Evolutionary conservation across 257 asterid species (phyloP), one percentile per base, ranked within the genome.

Genomic region (Capsicum baccatum): DNA sequence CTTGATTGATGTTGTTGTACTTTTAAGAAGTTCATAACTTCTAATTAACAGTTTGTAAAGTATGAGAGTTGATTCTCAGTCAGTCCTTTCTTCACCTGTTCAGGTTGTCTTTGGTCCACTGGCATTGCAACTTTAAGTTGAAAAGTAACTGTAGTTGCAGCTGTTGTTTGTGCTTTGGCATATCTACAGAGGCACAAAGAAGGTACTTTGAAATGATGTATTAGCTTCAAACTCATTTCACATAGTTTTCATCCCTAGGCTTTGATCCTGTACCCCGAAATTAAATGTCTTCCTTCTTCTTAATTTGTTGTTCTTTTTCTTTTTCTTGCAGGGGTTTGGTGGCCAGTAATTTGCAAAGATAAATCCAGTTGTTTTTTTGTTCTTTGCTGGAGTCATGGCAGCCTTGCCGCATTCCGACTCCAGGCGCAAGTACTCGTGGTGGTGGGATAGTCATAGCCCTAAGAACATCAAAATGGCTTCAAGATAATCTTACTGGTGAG

Each of bases 381-480:
- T 92, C 56, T 69, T 88, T 81, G 87, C 92, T 66, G 94, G 92
- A 86, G 87, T 89, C 76, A 94, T 94, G 99, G 97, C 94, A 74
- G 87, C 91, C 59, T 66, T 91, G 81, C 88, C 87, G 14, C 90
- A 86, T 17, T 88, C 97, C 4, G 97, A 94, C 35, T 91, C 97
- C 17, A 91, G 97, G 84, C 90, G 97, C 58, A 42, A 85, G 91
- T 94, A 94, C 80, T 95, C 99, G 16, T 95, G 99, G 98, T 95
- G 97, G 98, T 94, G 98, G 99, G 99, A 94, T 83, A 94, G 98
- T 92, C 99, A 95, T 89, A 91, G 86, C 93, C 99, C 99, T 1
- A 95, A 93, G 89, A 95, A 94, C 90, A n/a, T 95, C 99, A 4
- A 95, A 95, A 92, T 94, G 98, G 98, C 99, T 95, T 87, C 97